Evolutionary conservation across 73 alveolate genomes (phyloP), one percentile per base, ranked within the genome.

Genomic region (Paramecium caudatum): DNA sequence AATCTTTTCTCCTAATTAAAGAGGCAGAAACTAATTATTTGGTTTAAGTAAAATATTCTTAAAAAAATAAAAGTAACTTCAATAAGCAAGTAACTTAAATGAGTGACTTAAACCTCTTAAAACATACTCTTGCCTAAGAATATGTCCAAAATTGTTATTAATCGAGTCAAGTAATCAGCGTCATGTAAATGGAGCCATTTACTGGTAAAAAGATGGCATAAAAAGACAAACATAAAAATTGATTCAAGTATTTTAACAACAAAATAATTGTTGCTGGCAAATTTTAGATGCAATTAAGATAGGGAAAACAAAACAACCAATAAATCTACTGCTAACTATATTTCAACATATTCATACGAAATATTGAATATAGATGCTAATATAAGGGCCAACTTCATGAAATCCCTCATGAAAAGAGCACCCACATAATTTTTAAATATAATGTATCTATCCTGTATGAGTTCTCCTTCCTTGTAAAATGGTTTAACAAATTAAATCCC

Each of bases 401-500:
- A 55, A 9, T 55, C 80, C n/a, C 23, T 0, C 8, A 55, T 23
- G 23, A 55, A 55, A 9, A 19, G 16, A 4, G 41, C 30, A 27
- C 30, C 9, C 2, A 55, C 27, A 55, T 55, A 55, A 55, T 55
- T 16, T 8, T 55, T 55, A 19, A 55, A 10, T 10, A 55, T 55
- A 27, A 27, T 43, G 16, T 55, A 55, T 55, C 80, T 55, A 19
- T 23, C 80, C 30, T 43, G 4, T 55, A 10, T 55, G 9, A 55
- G 4, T 55, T 43, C 3, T 27, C 80, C 80, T 55, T 55, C 80
- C 23, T 0, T 9, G 30, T 55, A 55, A 55, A 55, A 55, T 23
- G 80, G 37, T 10, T 55, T 9, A 55, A 55, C n/a, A 55, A 55
- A 55, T 5, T 55, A 27, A 23, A 55, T 55, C 80, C 80, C 80